Base-by-base conservation (phyloP, 495 filamentous ascomycete genomes). In the Parmelia sp. region DNA sequence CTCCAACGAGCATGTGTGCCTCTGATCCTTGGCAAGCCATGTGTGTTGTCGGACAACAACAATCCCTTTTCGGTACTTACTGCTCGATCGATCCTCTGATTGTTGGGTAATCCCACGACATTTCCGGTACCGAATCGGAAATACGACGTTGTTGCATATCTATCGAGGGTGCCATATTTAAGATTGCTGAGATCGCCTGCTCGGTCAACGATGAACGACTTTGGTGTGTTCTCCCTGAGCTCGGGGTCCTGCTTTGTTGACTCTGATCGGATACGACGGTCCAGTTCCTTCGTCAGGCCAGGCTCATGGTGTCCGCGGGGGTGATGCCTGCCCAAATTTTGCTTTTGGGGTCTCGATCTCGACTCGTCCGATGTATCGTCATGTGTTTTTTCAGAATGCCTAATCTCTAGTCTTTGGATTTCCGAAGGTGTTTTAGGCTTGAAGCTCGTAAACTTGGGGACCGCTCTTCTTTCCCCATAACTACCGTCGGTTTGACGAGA, bases 371-470 rank as follows among this genome's bases (percentile, higher is more conserved):
- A 14, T 2, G 51, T 17, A 35, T 55, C 14, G 51, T 10, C 17
- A 4, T 55, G 5, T 1, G n/a, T 8, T 15, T 21, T 33, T 31
- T n/a, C 51, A 33, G 29, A 4, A 33, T 3, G 15, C 0, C 14
- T 33, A 4, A 14, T 55, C 5, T 33, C 29, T 12, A 33, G 35
- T 8, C 42, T 7, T 27, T 57, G 37, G 23, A 45, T 37, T 17
- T 21, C 21, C 25, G 58, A 71, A 57, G 51, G 74, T 64, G 61
- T 71, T 64, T 56, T 81, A 82, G 42, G 83, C 80, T 65, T 81
- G 86, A 79, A 90, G 65, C 87, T 90, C 51, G 78, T 78, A 66
- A 90, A 90, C 51, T 83, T 88, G 37, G 88, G 88, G 61, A 87
- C 76, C 25, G 77, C 61, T 35, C 70, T 73, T 27, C 59, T 71